Evolutionary conservation across 2,329 filamentous ascomycete genomes (phyloP), one percentile per base, ranked within the genome.

Genomic region (Thelonectria blattea): DNA sequence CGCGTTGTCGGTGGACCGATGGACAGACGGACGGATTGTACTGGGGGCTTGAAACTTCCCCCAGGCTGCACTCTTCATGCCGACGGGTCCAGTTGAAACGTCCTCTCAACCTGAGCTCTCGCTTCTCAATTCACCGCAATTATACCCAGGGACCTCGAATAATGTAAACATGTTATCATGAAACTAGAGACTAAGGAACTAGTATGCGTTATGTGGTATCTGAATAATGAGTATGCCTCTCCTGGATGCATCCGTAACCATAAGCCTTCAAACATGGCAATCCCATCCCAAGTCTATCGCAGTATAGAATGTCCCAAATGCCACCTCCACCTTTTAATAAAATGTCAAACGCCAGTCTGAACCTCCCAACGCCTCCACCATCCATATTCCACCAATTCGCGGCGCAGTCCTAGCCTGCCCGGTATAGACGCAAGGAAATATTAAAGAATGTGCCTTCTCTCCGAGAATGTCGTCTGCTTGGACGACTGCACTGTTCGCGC

Each of bases 121-220:
- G 51, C 51, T 34, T 46, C 22, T n/a, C 27, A 18, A 39, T n/a
- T 15, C 10, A 24, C n/a, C 7, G 10, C 5, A 42, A 20, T 37
- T 37, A 37, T 37, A 11, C 8, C 15, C 34, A 11, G 11, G 34
- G 34, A 5, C 3, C 11, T 37, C 27, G 10, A 18, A 18, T 10
- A 22, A 34, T 34, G 9, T 43, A 43, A 30, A 30, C 27, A 43
- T 34, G 12, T 37, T 12, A 37, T 14, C 34, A 17, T 42, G 20
- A 54, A 54, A 18, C 30, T 51, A 55, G 41, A 60, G 27, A 48
- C 43, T 62, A 68, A 61, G 59, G 64, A 58, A 67, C 64, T 68
- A 30, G 27, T 30, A 64, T 61, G 64, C 68, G 64, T 65, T 62
- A 67, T 60, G 67, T 68, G 67, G 67, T 70, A 69, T 69, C 67